These are phyloP conservation scores for Cyclocybe cylindracea DNA, from an alignment of 768 basidiomycete species.

Conservation along the genomic window DNA sequence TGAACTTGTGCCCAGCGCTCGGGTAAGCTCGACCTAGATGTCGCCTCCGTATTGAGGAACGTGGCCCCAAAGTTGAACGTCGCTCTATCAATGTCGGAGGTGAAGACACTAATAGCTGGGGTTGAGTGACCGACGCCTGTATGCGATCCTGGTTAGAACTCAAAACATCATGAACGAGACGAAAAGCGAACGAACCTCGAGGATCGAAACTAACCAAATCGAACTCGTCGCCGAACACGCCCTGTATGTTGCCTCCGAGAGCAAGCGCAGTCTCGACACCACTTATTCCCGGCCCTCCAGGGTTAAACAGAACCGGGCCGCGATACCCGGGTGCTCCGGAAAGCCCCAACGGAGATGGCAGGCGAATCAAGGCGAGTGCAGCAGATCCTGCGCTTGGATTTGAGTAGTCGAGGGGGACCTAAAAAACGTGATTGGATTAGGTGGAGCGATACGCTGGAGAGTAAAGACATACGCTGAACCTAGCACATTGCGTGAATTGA, in stretches of 20 bases:
- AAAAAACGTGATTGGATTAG: background rate
- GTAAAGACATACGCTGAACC: constrained; percentile 23
- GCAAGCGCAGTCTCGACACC: constrained; percentile 31
- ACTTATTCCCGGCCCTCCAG: constrained; percentile 50
- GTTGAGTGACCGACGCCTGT: constrained; percentile 36
- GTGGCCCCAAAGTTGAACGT: constrained; percentile 10
- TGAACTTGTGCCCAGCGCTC: constrained; percentile 32
- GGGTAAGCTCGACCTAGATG: constrained; percentile 25
- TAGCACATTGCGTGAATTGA: constrained; percentile 27
- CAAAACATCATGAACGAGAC: background rate
- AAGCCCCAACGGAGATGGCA: constrained; percentile 31
- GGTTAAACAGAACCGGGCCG: constrained; percentile 47
- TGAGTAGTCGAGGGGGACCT: constrained; percentile 51
- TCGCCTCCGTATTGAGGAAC: constrained; percentile 6
- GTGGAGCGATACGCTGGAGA: background rate
- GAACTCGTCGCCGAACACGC: constrained; percentile 41
- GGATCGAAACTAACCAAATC: constrained; percentile 51
- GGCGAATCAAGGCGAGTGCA: constrained; percentile 42
- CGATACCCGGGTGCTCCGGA: constrained; percentile 30
- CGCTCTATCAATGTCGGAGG: constrained; percentile 31
- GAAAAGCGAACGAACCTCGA: constrained; percentile 29
- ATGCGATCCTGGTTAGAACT: background rate
- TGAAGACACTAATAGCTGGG: constrained; percentile 34
- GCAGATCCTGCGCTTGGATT: constrained; percentile 37
- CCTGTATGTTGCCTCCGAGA: constrained; percentile 24